These are phyloP conservation scores for Amaranthus cruentus DNA, from an alignment of 148 eudicot species.

Conservation along the genomic window DNA sequence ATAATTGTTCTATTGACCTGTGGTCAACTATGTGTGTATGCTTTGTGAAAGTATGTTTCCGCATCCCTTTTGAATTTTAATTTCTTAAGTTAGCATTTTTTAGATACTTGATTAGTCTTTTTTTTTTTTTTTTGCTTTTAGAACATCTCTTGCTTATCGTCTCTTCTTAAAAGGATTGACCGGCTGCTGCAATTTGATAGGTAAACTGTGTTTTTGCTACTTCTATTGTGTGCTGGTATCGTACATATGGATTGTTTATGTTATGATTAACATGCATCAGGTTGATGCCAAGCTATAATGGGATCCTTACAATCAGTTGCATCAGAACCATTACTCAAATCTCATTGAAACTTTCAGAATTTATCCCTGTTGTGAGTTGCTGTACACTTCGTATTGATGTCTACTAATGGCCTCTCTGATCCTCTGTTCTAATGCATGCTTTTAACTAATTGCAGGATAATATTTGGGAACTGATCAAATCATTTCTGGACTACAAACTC, in stretches of 20 bases:
- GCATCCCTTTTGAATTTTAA: not conserved
- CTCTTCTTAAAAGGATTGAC: constrained; percentile 84
- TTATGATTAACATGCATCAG: constrained; percentile 37
- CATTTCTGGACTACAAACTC: constrained; percentile 49
- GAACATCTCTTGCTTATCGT: constrained; percentile 57
- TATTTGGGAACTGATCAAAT: constrained; percentile 56
- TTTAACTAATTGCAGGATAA: constrained; percentile 48
- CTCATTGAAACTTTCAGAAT: constrained; percentile 78
- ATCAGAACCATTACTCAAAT: constrained; percentile 80
- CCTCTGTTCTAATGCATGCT: constrained; percentile 10
- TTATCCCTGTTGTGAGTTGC: constrained; percentile 61
- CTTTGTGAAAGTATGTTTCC: not conserved
- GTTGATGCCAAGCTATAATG: constrained; percentile 98
- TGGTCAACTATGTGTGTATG: not conserved
- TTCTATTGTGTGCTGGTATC: not conserved
- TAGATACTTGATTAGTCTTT: not conserved
- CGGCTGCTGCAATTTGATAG: constrained; percentile 96
- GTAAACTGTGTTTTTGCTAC: constrained; percentile 29
- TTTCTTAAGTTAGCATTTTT: not conserved
- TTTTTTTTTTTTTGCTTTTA: constrained; percentile 32
- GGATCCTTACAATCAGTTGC: constrained; percentile 76
- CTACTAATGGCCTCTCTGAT: not conserved
- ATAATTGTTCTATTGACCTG: not conserved
- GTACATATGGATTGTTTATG: not conserved
- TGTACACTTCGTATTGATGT: constrained; percentile 2